Percentiles rank a stretch among this genome's conserved stretches.
phyloP scores from a whole-genome alignment of 305 asterid species.

The Fraxinus ornus region DNA sequence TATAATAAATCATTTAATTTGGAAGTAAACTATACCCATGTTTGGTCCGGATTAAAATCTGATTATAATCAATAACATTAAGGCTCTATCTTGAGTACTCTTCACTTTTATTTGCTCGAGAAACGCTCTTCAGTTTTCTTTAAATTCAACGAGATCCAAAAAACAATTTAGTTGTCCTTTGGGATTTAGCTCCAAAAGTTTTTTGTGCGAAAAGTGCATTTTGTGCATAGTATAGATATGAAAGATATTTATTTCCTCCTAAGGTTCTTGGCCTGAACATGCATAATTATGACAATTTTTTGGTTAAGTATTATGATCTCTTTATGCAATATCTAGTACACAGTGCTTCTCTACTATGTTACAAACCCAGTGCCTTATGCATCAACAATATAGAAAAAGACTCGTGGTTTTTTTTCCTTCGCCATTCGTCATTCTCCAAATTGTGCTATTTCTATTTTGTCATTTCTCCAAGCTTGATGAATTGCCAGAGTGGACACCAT shows the following conservation, averaged over 20 bases:
- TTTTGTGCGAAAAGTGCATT: background rate
- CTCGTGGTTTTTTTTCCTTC: background rate
- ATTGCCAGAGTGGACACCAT: background rate
- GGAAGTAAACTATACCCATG: background rate
- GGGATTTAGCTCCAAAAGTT: background rate
- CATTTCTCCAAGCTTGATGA: background rate
- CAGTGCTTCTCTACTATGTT: background rate
- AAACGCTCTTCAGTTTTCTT: background rate
- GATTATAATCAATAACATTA: background rate
- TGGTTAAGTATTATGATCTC: background rate
- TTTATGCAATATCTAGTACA: background rate
- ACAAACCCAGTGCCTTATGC: background rate
- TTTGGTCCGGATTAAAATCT: too few species aligned
- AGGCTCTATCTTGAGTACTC: background rate
- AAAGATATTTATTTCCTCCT: background rate
- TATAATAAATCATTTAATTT: background rate
- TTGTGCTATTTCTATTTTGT: background rate
- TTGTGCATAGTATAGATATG: background rate
- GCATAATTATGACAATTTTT: background rate
- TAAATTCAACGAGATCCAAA: background rate
- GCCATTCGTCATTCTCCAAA: background rate
- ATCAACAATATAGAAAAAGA: background rate
- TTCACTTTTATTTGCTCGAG: background rate
- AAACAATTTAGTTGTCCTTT: background rate
- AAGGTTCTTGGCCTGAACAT: background rate